phyloP scores from a whole-genome alignment of 2,329 filamentous ascomycete genomes.

The Cladosporium sphaerospermum region DNA sequence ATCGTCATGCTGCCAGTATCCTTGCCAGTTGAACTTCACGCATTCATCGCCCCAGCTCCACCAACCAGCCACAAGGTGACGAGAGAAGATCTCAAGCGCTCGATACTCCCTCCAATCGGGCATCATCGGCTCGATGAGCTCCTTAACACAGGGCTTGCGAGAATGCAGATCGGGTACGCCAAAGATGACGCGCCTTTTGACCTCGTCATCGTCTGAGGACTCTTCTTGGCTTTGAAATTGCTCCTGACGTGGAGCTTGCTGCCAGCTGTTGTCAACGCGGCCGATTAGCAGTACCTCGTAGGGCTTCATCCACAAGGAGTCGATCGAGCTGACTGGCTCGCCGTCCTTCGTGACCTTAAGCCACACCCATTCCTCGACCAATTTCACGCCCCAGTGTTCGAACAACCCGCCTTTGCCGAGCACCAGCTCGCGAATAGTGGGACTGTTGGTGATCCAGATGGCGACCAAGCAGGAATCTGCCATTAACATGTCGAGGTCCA shows the following conservation, averaged over 20 bases:
- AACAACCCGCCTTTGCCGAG: slow-evolving; percentile 56
- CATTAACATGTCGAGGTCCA: slow-evolving; percentile 50
- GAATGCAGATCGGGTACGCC: slow-evolving; percentile 72
- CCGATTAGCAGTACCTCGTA: slow-evolving; percentile 68
- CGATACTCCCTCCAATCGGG: slow-evolving; percentile 39
- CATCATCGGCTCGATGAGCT: slow-evolving; percentile 53
- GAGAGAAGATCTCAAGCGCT: slow-evolving; percentile 71
- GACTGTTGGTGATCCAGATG: slow-evolving; percentile 73
- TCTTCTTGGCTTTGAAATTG: background rate
- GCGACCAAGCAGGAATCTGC: slow-evolving; percentile 54
- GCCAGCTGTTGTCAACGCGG: slow-evolving; percentile 23
- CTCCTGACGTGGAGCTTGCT: slow-evolving; percentile 2
- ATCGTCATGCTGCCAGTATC: slow-evolving; percentile 39
- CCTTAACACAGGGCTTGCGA: slow-evolving; percentile 66
- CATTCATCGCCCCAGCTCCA: slow-evolving; percentile 73
- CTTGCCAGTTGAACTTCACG: slow-evolving; percentile 59
- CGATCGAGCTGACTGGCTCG: slow-evolving; percentile 56
- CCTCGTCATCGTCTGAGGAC: slow-evolving; percentile 12
- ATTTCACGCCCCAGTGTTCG: slow-evolving; percentile 58
- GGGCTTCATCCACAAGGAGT: slow-evolving; percentile 63
- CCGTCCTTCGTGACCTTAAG: slow-evolving; percentile 63
- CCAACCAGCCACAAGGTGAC: slow-evolving; percentile 69
- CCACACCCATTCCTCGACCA: slow-evolving; percentile 70
- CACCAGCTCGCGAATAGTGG: slow-evolving; percentile 47
- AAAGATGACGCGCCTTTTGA: slow-evolving; percentile 53